These are phyloP conservation scores for Blepharisma japonicum DNA, from an alignment of 73 alveolate species.

Conservation along the genomic window DNA sequence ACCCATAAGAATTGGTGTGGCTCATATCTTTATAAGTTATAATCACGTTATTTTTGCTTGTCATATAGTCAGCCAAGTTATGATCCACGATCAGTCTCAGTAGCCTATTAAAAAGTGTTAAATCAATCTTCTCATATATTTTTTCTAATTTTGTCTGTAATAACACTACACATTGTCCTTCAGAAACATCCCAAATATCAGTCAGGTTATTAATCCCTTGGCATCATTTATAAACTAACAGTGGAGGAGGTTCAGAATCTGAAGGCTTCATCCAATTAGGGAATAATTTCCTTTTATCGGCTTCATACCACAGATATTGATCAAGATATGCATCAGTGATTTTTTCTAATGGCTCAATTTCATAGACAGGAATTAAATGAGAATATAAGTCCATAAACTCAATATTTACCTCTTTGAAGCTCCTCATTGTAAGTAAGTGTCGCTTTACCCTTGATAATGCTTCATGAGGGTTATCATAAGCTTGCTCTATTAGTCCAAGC, in stretches of 20 bases:
- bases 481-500: constrained; percentile 98
- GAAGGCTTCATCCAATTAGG: constrained; percentile 99
- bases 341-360: constrained; percentile 99
- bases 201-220: constrained; percentile 99
- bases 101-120: constrained; percentile 95
- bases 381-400: constrained; percentile 99
- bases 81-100: constrained; percentile 98
- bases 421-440: constrained; percentile 96
- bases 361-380: constrained; percentile 98
- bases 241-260: constrained; percentile 99
- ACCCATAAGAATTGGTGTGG: constrained; percentile 98
- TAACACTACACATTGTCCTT: constrained; percentile 96
- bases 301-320: constrained; percentile 99
- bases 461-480: constrained; percentile 99
- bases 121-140: constrained; percentile 94
- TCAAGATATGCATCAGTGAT: constrained; percentile 99
- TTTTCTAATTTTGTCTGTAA: constrained; percentile 97
- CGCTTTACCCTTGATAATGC: constrained; percentile 98
- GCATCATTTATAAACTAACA: constrained; percentile 99
- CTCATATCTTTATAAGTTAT: constrained; percentile 99
- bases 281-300: constrained; percentile 98
- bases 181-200: constrained; percentile 98
- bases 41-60: constrained; percentile 98
- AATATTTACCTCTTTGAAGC: constrained; percentile 98
- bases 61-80: constrained; percentile 99